Conservation (phyloP, 2,329 filamentous ascomycete species). For the Colletotrichum spinosum region DNA sequence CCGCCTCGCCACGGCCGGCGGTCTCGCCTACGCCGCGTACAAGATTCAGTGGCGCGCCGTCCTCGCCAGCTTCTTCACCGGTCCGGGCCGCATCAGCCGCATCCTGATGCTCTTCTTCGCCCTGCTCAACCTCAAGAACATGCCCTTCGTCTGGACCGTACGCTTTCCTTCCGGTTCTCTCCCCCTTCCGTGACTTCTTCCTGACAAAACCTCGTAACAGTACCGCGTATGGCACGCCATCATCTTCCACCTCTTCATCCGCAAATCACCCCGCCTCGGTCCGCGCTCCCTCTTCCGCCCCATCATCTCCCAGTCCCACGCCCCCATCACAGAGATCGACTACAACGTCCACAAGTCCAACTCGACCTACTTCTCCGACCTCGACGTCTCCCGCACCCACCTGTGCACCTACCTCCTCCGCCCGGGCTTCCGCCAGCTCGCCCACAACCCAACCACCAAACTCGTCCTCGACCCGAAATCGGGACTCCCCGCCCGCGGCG, state of each 20-base stretch:
- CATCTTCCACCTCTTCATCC: constrained; percentile 64
- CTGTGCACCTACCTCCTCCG: constrained; percentile 77
- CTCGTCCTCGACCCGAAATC: constrained; percentile 63
- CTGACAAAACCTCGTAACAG: constrained; percentile 46
- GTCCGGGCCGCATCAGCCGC: constrained; percentile 65
- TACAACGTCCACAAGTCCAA: constrained; percentile 89
- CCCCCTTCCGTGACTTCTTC: neutral
- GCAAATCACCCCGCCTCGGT: constrained; percentile 59
- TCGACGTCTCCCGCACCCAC: constrained; percentile 86
- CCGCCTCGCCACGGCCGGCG: constrained; percentile 54
- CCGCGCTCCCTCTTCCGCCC: constrained; percentile 79
- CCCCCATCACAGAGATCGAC: constrained; percentile 82
- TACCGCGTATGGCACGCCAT: constrained; percentile 70
- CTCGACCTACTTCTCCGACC: constrained; percentile 87
- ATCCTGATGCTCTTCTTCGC: constrained; percentile 67
- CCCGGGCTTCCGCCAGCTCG: constrained; percentile 65
- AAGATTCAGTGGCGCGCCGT: constrained; percentile 55
- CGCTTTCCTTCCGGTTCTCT: neutral
- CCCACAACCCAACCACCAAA: constrained; percentile 59
- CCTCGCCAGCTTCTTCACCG: constrained; percentile 60
- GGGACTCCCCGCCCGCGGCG: constrained; percentile 62
- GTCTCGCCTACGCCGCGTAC: constrained; percentile 60
- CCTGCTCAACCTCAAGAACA: constrained; percentile 76
- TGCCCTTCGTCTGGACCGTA: constrained; percentile 83
- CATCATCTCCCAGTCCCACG: constrained; percentile 73